Evolutionary conservation across 208 protist genomes (phyloP).

Genomic region (Wallacemonas collosoma): DNA sequence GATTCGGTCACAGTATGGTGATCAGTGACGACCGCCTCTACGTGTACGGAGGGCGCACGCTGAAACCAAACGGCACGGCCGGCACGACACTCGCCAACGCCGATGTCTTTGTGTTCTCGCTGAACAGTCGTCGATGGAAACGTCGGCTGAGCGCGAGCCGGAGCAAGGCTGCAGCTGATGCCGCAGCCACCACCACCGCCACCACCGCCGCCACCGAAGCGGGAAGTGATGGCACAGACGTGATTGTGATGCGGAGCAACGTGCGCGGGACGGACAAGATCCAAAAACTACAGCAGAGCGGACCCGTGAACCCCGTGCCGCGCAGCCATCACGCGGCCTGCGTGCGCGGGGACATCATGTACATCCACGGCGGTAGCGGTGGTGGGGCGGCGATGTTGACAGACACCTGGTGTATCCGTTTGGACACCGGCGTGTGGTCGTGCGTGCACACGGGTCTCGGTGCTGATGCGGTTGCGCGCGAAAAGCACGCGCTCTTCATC

Average conservation of each 20-base stretch:
- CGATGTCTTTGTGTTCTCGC: constrained; percentile 69
- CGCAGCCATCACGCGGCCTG: constrained; percentile 72
- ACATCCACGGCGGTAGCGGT: constrained; percentile 68
- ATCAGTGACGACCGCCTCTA: constrained; percentile 69
- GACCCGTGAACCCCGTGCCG: constrained; percentile 24
- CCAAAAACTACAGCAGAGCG: neutral
- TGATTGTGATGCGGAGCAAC: neutral
- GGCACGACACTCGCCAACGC: constrained; percentile 24
- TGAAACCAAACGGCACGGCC: constrained; percentile 24
- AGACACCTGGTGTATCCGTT: constrained; percentile 76
- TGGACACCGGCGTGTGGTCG: constrained; percentile 55
- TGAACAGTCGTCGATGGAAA: constrained; percentile 55
- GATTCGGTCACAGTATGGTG: constrained; percentile 78
- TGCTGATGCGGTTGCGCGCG: constrained; percentile 64
- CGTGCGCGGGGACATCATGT: constrained; percentile 53
- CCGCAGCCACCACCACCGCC: constrained; percentile 1
- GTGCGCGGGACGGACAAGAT: neutral
- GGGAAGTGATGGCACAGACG: neutral
- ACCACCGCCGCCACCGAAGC: neutral
- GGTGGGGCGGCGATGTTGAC: constrained; percentile 33
- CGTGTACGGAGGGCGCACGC: constrained; percentile 69
- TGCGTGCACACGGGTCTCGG: constrained; percentile 61
- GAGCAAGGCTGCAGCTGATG: neutral
- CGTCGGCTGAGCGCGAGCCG: constrained; percentile 27
- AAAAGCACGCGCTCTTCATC: constrained; percentile 68